Percentiles rank a stretch among this genome's conserved stretches.
phyloP scores from a whole-genome alignment of 2,329 filamentous ascomycete genomes.

The Keithomyces neogunnii region DNA sequence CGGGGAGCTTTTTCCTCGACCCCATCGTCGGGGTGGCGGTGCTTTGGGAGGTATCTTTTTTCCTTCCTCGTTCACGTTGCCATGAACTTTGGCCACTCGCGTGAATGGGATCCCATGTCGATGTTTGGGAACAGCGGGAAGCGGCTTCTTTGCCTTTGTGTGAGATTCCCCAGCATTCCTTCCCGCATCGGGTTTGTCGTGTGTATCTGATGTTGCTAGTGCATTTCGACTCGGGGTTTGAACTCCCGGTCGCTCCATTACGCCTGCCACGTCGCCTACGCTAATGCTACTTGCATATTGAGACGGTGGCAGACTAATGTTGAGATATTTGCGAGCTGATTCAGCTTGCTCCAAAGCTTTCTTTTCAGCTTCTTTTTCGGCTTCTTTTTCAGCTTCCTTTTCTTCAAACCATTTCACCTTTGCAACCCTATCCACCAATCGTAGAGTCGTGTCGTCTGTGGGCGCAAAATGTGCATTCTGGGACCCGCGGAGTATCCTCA shows the following conservation, averaged over 20 bases:
- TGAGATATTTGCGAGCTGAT: slow-evolving; percentile 53
- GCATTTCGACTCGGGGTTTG: slow-evolving; percentile 65
- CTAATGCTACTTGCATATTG: slow-evolving; percentile 67
- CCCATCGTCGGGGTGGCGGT: slow-evolving; percentile 36
- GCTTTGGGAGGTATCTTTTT: slow-evolving; percentile 38
- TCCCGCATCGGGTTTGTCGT: slow-evolving; percentile 9
- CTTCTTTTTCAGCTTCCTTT: slow-evolving; percentile 23
- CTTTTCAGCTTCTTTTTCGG: slow-evolving; percentile 26
- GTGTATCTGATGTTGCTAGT: slow-evolving; percentile 15
- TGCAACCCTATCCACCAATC: slow-evolving; percentile 67
- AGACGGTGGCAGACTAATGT: slow-evolving; percentile 59
- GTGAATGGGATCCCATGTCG: slow-evolving; percentile 41
- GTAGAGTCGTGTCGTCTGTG: slow-evolving; percentile 69
- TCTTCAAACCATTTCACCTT: slow-evolving; percentile 61
- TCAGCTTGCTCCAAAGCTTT: slow-evolving; percentile 29
- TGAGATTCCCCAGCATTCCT: slow-evolving; percentile 11
- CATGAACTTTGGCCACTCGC: slow-evolving; percentile 20
- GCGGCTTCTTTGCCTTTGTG: slow-evolving; percentile 33
- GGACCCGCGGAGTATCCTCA: slow-evolving; percentile 59
- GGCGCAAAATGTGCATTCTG: slow-evolving; percentile 70
- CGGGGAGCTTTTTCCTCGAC: slow-evolving; percentile 27
- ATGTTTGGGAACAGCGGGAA: slow-evolving; percentile 49
- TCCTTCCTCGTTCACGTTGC: slow-evolving; percentile 19
- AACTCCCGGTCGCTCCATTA: slow-evolving; percentile 74
- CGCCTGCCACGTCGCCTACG: slow-evolving; percentile 68